Base-by-base conservation (phyloP, 495 filamentous ascomycete genomes). In the Aspergillus baeticus region DNA sequence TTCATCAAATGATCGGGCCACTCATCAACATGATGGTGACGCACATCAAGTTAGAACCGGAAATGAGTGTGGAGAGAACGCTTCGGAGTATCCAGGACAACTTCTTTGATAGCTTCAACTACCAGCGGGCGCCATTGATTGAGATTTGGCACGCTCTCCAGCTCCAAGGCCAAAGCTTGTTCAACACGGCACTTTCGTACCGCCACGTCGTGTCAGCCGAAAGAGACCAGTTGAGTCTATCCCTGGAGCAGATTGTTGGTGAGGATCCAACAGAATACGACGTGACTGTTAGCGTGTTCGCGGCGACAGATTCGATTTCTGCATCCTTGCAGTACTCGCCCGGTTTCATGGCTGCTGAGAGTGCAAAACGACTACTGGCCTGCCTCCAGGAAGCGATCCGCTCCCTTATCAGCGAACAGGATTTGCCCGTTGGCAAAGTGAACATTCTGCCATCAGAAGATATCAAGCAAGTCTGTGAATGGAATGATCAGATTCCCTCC, bases 101-200 rank as follows among this genome's bases (percentile, higher is more conserved):
- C n/a, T 58, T 58, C 22, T 47, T 58, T n/a, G 43, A 58, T 10
- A 53, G 48, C n/a, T 52, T 58, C 41, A 46, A 46, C 8, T 52
- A 58, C 31, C 56, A 58, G 26, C 31, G 50, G 8, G 49, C 48
- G 3, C 43, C 56, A 6, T 20, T 58, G 7, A 23, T 52, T 15
- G 46, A 53, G 11, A 58, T 58, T 13, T 52, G 50, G 56, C 49
- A 58, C 37, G 17, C 56, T 0, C 56, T 58, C 2, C 33, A 47
- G 7, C 42, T 58, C 6, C 48, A 46, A 5, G 56, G 56, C 4
- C 21, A 41, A 18, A 51, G 48, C 21, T 45, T 58, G 11, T 58
- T 58, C 49, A 58, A 58, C 49, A 58, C 56, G 3, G 56, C 42
- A 10, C 49, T 58, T 39, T 58, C 56, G 1, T 58, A 53, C 17